Evolutionary conservation across 2,329 filamentous ascomycete genomes (phyloP).

Genomic region (Aspergillus neotritici): DNA sequence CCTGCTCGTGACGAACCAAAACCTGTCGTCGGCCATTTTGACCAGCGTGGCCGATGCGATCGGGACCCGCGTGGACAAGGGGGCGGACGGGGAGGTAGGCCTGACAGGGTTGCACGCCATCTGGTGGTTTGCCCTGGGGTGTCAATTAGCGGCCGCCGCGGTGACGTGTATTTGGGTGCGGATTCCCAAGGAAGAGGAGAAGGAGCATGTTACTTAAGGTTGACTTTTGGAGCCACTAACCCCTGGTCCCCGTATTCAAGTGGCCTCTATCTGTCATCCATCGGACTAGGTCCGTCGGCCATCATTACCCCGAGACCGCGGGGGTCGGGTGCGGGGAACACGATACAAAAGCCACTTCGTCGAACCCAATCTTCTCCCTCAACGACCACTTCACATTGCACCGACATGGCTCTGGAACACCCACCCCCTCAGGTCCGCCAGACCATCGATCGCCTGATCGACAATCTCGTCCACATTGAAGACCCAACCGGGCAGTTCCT

Average conservation of each 20-base stretch:
- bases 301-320: too few relatives aligned
- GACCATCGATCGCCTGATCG: conserved; percentile 62
- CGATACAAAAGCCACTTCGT: too few relatives aligned
- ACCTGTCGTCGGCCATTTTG: conserved; percentile 41
- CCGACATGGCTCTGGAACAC: too few relatives aligned
- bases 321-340: too few relatives aligned
- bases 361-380: too few relatives aligned
- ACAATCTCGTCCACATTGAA: conserved; percentile 71
- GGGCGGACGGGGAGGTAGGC: conserved; percentile 20
- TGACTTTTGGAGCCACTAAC: too few relatives aligned
- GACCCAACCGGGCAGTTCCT: conserved; percentile 71
- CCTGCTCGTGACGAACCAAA: conserved; percentile 45
- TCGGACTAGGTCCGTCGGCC: too few relatives aligned
- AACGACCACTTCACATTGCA: too few relatives aligned
- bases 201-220: conserved; percentile 22
- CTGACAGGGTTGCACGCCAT: conserved; percentile 36
- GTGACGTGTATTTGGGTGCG: conserved; percentile 37
- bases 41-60: conserved; percentile 35
- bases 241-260: too few relatives aligned
- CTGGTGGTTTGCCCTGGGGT: conserved; percentile 38
- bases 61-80: conserved; percentile 23
- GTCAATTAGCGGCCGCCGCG: conserved; percentile 31
- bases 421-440: conserved; percentile 41
- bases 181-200: conserved; percentile 39
- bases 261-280: too few relatives aligned